Conservation (phyloP, 352 stramenopile genomes). For the Globisporangium canariense region DNA sequence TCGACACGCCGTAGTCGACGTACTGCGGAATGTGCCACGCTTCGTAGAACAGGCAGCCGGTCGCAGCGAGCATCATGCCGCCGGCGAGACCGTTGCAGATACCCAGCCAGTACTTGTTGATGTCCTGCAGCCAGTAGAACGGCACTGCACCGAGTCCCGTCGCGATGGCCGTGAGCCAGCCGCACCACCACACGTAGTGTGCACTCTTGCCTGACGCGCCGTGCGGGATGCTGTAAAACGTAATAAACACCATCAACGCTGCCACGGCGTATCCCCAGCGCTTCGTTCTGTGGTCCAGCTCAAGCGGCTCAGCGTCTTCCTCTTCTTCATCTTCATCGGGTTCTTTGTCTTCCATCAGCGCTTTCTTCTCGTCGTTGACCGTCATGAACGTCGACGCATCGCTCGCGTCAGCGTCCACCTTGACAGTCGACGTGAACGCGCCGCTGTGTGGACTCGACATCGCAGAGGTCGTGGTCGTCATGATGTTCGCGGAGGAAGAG, state of each 20-base stretch:
- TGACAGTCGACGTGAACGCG: not conserved
- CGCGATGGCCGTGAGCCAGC: constrained; percentile 95
- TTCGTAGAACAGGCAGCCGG: constrained; percentile 94
- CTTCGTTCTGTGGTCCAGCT: constrained; percentile 24
- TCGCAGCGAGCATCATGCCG: constrained; percentile 98
- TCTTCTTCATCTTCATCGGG: constrained; percentile 10
- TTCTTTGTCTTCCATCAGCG: constrained; percentile 12
- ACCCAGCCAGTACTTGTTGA: constrained; percentile 93
- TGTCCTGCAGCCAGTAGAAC: constrained; percentile 91
- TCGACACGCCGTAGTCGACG: constrained; percentile 59
- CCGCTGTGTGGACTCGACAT: not conserved
- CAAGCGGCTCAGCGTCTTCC: constrained; percentile 17
- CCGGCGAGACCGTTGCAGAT: constrained; percentile 94
- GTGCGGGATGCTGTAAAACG: constrained; percentile 58
- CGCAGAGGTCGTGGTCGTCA: not conserved
- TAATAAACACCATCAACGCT: constrained; percentile 50
- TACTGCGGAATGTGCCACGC: constrained; percentile 81
- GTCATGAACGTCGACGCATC: not conserved
- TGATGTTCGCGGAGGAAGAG: constrained; percentile 3
- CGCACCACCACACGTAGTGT: constrained; percentile 96
- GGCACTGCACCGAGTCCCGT: constrained; percentile 94
- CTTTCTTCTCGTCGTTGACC: constrained; percentile 15
- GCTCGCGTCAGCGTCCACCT: not conserved
- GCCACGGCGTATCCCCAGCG: constrained; percentile 46
- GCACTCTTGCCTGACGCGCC: constrained; percentile 48